Percentiles rank a stretch among this genome's conserved stretches.
Evolutionary conservation across 192 early-diverging fungal genomes (phyloP).

Genomic region (Coemansia sp.): DNA sequence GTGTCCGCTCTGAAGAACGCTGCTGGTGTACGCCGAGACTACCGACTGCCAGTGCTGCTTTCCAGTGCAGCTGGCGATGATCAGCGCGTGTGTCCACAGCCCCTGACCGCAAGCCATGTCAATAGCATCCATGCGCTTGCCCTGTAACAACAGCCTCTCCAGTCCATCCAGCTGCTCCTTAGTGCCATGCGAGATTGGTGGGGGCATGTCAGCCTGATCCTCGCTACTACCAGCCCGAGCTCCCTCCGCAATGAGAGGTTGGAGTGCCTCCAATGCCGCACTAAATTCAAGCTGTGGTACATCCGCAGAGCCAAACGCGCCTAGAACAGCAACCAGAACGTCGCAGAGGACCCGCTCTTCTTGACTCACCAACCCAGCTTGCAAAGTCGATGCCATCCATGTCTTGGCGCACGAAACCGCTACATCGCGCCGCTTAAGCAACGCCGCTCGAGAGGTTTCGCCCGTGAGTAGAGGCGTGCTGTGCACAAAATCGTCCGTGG

Average conservation of each 20-base stretch:
- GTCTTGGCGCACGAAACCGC: slow-evolving; percentile 34
- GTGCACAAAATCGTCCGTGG: slow-evolving; percentile 6
- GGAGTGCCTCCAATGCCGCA: slow-evolving; percentile 55
- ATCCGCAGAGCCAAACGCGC: slow-evolving; percentile 25
- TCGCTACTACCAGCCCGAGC: slow-evolving; percentile 35
- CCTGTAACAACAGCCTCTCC: slow-evolving; percentile 42
- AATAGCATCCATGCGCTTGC: slow-evolving; percentile 49
- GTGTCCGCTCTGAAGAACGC: slow-evolving; percentile 46
- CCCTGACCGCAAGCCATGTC: slow-evolving; percentile 48
- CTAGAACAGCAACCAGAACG: slow-evolving; percentile 30
- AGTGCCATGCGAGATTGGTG: slow-evolving; percentile 23
- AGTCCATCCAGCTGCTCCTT: slow-evolving; percentile 29
- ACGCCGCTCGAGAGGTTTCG: slow-evolving; percentile 62
- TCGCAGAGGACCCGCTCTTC: slow-evolving; percentile 34
- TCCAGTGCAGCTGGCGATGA: slow-evolving; percentile 85
- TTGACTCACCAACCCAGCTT: background rate
- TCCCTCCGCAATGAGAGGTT: slow-evolving; percentile 47
- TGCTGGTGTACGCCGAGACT: slow-evolving; percentile 67
- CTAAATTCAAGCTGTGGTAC: slow-evolving; percentile 11
- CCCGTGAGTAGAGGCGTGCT: slow-evolving; percentile 61
- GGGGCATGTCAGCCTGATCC: background rate
- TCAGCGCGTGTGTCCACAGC: slow-evolving; percentile 88
- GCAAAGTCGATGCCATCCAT: slow-evolving; percentile 13
- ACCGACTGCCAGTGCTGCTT: slow-evolving; percentile 82
- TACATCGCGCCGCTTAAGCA: slow-evolving; percentile 56